Conservation (phyloP, 2,329 filamentous ascomycete species). For the Cryphonectria carpinicola region DNA sequence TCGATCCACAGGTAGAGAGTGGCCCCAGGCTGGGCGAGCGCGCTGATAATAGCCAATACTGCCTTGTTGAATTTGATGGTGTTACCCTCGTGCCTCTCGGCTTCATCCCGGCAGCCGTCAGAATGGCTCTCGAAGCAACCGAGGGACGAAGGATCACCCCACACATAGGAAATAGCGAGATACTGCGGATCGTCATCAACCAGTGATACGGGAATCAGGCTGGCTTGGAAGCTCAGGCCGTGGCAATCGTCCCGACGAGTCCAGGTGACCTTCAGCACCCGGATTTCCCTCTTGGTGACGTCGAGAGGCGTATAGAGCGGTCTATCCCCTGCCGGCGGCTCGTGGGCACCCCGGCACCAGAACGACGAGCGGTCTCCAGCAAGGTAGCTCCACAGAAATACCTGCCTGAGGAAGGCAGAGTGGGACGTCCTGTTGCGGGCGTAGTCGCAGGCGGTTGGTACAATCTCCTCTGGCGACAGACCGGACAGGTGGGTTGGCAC, state of each 20-base stretch:
- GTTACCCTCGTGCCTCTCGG: background rate
- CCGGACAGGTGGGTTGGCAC: background rate
- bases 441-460: background rate
- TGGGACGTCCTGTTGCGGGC: background rate
- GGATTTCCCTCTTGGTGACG: background rate
- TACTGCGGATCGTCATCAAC: constrained; percentile 8
- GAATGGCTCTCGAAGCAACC: background rate
- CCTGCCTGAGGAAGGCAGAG: background rate
- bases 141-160: constrained; percentile 10
- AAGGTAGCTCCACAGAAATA: background rate
- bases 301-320: background rate
- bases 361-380: background rate
- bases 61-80: background rate
- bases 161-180: constrained; percentile 20
- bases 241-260: background rate
- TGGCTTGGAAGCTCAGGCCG: background rate
- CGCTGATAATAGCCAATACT: background rate
- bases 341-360: background rate
- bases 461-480: background rate
- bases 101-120: background rate
- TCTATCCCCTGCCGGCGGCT: background rate
- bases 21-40: constrained; percentile 1
- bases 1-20: constrained; percentile 22
- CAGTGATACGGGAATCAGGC: constrained; percentile 7
- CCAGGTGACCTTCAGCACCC: background rate